phyloP scores from a whole-genome alignment of 257 asterid genomes.

The Catharanthus roseus region DNA sequence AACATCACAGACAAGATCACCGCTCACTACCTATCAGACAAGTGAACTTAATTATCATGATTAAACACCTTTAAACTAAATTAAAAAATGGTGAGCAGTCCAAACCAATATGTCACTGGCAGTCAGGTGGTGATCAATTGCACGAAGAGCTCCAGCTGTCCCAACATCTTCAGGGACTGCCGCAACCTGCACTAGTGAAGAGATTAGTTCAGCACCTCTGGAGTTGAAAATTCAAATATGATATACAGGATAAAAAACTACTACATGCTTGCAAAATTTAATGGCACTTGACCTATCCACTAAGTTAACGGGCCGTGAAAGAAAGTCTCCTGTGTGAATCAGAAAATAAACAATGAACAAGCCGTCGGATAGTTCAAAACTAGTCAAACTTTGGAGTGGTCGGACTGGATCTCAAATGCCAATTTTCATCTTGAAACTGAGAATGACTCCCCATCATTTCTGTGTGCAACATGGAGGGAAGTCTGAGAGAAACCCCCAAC shows the following conservation, averaged over 20 bases:
- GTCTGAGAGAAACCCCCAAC: no score
- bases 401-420: no score
- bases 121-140: constrained; percentile 78
- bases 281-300: neutral
- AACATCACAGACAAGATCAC: constrained; percentile 90
- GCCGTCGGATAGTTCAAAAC: neutral
- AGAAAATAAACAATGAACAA: neutral
- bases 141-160: constrained; percentile 94
- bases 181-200: constrained; percentile 56
- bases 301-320: neutral
- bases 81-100: constrained; percentile 18
- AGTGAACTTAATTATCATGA: constrained; percentile 20
- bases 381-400: no score
- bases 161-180: constrained; percentile 96
- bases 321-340: neutral
- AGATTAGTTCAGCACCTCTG: neutral
- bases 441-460: no score
- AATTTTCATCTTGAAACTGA: no score
- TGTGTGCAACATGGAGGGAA: no score
- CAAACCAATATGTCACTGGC: constrained; percentile 83
- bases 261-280: neutral
- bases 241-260: neutral
- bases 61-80: constrained; percentile 16
- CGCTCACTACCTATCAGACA: constrained; percentile 77
- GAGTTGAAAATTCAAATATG: neutral